These are phyloP conservation scores for Myriosclerotinia duriaeana DNA, from an alignment of 2,329 filamentous ascomycete genomes.

Conservation along the genomic window DNA sequence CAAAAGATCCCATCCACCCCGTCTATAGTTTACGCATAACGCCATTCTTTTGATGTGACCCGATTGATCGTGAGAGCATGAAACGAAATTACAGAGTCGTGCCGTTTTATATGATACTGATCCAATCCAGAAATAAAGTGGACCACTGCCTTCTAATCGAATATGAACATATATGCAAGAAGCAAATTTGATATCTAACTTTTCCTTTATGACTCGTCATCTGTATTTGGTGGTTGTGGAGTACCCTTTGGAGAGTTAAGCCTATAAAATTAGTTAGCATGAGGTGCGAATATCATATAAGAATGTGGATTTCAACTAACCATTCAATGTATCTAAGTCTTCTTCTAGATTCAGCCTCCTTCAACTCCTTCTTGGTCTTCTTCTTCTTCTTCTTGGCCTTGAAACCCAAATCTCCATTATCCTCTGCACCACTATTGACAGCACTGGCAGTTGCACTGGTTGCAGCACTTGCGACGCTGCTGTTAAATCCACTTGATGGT, in stretches of 20 bases:
- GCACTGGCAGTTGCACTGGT: constrained; percentile 59
- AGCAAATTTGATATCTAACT: constrained; percentile 7
- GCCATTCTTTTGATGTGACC: constrained; percentile 9
- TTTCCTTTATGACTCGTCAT: constrained; percentile 36
- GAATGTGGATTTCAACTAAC: constrained; percentile 48
- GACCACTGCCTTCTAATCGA: constrained; percentile 8
- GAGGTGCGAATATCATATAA: constrained; percentile 51
- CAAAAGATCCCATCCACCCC: constrained; percentile 10
- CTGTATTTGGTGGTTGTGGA: constrained; percentile 39
- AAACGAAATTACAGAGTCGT: background rate
- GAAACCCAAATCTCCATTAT: constrained; percentile 83
- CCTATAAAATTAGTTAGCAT: constrained; percentile 30
- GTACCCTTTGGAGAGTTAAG: constrained; percentile 42
- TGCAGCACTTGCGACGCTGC: constrained; percentile 55
- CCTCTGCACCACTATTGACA: constrained; percentile 81
- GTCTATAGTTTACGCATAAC: constrained; percentile 18
- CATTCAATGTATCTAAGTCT: constrained; percentile 82
- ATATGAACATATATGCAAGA: constrained; percentile 24
- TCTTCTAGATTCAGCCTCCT: constrained; percentile 86
- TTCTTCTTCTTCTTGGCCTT: constrained; percentile 93
- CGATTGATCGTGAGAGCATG: constrained; percentile 15
- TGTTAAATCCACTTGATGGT: constrained; percentile 61
- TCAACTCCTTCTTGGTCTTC: constrained; percentile 93
- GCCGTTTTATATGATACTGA: constrained; percentile 7
- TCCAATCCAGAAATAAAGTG: constrained; percentile 12